These are phyloP conservation scores for Daldinia loculata DNA, from an alignment of 495 filamentous ascomycete genomes.

Conservation along the genomic window DNA sequence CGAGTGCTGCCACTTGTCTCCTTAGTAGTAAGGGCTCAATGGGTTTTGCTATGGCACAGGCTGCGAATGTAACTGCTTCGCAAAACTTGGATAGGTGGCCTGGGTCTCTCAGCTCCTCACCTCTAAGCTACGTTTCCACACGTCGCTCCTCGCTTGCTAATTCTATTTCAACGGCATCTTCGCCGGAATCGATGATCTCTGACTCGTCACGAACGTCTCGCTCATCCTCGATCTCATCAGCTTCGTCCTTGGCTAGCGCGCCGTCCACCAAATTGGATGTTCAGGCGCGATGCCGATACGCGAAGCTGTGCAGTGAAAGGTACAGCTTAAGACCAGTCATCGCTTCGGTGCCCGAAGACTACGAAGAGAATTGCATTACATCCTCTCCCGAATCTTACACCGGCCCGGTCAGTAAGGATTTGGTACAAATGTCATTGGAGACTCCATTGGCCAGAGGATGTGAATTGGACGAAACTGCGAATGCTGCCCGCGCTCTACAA, in stretches of 20 bases:
- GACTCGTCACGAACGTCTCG: constrained; percentile 79
- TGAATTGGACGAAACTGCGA: constrained; percentile 58
- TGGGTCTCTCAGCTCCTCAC: constrained; percentile 62
- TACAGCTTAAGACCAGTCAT: constrained; percentile 55
- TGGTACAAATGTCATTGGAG: constrained; percentile 62
- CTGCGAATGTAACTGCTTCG: constrained; percentile 68
- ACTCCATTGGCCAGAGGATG: constrained; percentile 55
- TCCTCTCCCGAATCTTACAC: constrained; percentile 70
- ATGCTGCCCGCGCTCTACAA: constrained; percentile 74
- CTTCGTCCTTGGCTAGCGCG: constrained; percentile 71
- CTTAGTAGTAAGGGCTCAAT: constrained; percentile 66
- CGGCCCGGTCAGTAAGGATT: constrained; percentile 61
- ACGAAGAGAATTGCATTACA: constrained; percentile 63
- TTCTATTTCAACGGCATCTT: constrained; percentile 79
- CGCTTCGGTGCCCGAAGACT: constrained; percentile 62
- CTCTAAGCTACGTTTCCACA: constrained; percentile 65
- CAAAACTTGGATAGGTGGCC: constrained; percentile 66
- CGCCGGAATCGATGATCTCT: constrained; percentile 90
- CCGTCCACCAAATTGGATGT: constrained; percentile 75
- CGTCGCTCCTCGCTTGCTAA: constrained; percentile 81
- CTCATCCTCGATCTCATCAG: constrained; percentile 78
- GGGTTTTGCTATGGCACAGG: constrained; percentile 81
- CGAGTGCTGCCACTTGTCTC: constrained; percentile 71
- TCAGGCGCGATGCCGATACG: constrained; percentile 84
- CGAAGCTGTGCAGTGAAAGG: constrained; percentile 68